phyloP scores from a whole-genome alignment of 768 basidiomycete genomes.

The Amanita inopinata region DNA sequence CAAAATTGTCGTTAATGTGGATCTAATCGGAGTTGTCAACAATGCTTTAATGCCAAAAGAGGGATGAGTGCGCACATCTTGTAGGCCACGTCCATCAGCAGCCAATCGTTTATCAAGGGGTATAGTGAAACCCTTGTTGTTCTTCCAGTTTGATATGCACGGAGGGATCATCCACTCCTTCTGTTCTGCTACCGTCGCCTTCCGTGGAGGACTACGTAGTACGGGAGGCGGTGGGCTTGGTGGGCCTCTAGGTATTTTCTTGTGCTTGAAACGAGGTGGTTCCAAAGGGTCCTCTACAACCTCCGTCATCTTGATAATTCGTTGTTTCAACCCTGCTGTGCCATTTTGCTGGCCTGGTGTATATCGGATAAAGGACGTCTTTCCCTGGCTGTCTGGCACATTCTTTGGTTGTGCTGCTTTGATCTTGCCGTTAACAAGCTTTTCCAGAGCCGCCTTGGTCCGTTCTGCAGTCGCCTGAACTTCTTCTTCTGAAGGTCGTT shows the following conservation, averaged over 20 bases:
- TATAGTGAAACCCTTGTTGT: conserved; percentile 99
- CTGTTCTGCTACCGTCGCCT: conserved; percentile 94
- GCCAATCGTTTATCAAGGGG: conserved; percentile 96
- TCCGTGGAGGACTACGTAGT: conserved; percentile 88
- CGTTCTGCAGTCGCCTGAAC: conserved; percentile 86
- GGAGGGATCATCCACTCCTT: conserved; percentile 99
- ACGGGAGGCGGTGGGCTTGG: conserved; percentile 96
- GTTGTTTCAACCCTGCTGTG: conserved; percentile 65
- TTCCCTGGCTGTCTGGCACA: conserved; percentile 75
- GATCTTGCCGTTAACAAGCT: conserved; percentile 90
- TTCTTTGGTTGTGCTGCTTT: conserved; percentile 98
- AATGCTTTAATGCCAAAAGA: background rate
- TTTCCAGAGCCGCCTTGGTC: conserved; percentile 86
- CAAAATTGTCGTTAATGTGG: conserved; percentile 98
- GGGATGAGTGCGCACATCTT: conserved; percentile 62
- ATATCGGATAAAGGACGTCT: conserved; percentile 89
- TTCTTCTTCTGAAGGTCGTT: conserved; percentile 89
- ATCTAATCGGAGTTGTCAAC: conserved; percentile 41
- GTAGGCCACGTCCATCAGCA: conserved; percentile 95
- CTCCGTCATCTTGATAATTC: conserved; percentile 99
- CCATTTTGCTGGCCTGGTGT: conserved; percentile 87
- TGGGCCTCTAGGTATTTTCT: conserved; percentile 96
- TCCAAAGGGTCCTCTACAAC: conserved; percentile 97
- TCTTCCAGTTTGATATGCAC: conserved; percentile 99
- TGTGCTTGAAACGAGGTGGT: conserved; percentile 95